These are phyloP conservation scores for Beauveria varroae DNA, from an alignment of 2,329 filamentous ascomycete species.

Conservation along the genomic window DNA sequence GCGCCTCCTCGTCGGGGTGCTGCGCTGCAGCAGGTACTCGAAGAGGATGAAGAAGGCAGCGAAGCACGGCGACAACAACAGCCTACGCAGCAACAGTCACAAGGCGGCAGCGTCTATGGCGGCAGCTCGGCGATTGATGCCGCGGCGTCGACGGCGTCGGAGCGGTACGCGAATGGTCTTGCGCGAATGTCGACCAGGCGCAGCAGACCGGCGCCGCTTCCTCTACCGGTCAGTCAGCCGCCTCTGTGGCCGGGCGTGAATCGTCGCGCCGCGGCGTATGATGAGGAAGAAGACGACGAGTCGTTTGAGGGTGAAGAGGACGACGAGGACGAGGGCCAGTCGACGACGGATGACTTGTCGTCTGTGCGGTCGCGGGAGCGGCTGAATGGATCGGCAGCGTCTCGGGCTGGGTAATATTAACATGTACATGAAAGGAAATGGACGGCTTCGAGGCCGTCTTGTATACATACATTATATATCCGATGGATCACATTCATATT, in stretches of 20 bases:
- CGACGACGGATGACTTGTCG: slow-evolving; percentile 21
- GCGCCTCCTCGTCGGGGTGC: slow-evolving; percentile 52
- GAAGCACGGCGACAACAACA: background rate
- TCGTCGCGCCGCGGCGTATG: slow-evolving; percentile 24
- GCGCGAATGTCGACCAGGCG: slow-evolving; percentile 17
- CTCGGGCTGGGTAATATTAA: background rate
- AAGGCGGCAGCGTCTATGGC: background rate
- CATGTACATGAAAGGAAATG: slow-evolving; percentile 2
- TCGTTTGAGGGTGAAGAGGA: slow-evolving; percentile 26
- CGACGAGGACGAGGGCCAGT: slow-evolving; percentile 22
- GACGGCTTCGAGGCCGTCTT: background rate
- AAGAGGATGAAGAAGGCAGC: slow-evolving; percentile 37
- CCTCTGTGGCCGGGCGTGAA: slow-evolving; percentile 37
- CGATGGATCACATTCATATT: background rate
- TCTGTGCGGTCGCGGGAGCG: slow-evolving; percentile 7
- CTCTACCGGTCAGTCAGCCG: slow-evolving; percentile 26
- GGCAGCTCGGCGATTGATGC: slow-evolving; percentile 4
- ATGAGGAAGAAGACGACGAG: slow-evolving; percentile 24
- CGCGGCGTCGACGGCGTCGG: background rate
- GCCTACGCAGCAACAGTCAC: background rate
- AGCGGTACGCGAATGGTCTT: background rate
- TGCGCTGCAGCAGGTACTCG: slow-evolving; percentile 47
- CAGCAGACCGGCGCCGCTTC: slow-evolving; percentile 11
- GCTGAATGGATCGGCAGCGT: background rate
- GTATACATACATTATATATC: background rate